Base-by-base conservation (phyloP, 805 yeast species). In the Pichia gijzeniarum region DNA sequence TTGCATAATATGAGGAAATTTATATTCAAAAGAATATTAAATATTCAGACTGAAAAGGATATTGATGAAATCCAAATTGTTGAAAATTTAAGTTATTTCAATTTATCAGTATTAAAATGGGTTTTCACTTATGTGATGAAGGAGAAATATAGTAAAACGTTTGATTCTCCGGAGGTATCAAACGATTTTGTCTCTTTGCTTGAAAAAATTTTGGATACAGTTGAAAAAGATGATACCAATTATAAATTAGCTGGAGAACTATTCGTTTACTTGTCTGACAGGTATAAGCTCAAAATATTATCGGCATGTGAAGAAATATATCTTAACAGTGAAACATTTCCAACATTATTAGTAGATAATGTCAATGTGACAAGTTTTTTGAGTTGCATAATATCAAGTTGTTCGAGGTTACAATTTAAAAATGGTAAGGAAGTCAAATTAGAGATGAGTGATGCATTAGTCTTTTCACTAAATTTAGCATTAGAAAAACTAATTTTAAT, bases 381-480 rank as follows among this genome's bases (percentile, higher is more conserved):
- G 39, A 67, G 64, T 41, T 76, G 71, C 51, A 71, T 67, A 40
- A 70, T 76, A 41, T 69, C 70, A 28, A 74, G 71, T 50, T 73
- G 77, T 49, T 68, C 76, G 4, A 66, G 70, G 38, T 48, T 59
- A 22, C 48, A 35, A 50, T 47, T 21, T 40, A 39, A 17, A 1
- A 20, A 18, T 20, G 19, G 14, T 14, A 38, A 25, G 3, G 28
- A 31, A 12, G 25, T 18, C 6, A 36, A 27, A 16, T 14, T 44
- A 13, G 55, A 59, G 16, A 45, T 66, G 53, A 57, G 58, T 22
- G 74, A 71, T 47, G 67, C 68, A 2, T 48, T 71, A 31, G 67
- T 70, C 1, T 69, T 69, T 44, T 68, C 74, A 2, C 53, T 72
- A 39, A 72, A 67, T 43, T 52, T 56, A 14, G 63, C 71, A 0